Conservation (phyloP, 2,329 filamentous ascomycete species). For the Xylaria polymorpha region DNA sequence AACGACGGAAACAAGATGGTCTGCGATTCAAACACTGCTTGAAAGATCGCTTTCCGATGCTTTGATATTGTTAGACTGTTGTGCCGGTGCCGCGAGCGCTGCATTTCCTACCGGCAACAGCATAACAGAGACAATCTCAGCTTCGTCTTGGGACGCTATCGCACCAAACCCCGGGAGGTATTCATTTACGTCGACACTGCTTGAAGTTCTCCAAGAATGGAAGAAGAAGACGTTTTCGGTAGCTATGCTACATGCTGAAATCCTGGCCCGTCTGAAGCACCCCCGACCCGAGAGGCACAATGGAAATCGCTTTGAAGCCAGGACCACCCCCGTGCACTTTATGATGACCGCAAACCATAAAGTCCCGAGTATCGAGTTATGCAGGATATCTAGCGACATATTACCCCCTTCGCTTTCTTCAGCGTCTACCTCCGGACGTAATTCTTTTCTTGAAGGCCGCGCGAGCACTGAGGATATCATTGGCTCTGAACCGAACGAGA, state of each 20-base stretch:
- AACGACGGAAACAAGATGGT: constrained; percentile 58
- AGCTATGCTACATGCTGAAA: constrained; percentile 70
- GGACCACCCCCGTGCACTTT: constrained; percentile 70
- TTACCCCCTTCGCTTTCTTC: constrained; percentile 54
- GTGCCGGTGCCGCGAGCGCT: constrained; percentile 69
- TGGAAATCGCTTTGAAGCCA: constrained; percentile 67
- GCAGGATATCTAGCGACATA: constrained; percentile 52
- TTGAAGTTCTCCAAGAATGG: constrained; percentile 70
- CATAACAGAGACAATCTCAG: constrained; percentile 71
- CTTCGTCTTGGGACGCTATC: constrained; percentile 71
- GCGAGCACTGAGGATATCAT: constrained; percentile 46
- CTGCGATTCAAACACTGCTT: constrained; percentile 68
- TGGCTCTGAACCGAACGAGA: constrained; percentile 62
- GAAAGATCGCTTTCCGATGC: constrained; percentile 69
- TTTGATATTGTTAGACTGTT: constrained; percentile 69
- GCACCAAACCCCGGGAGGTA: constrained; percentile 69
- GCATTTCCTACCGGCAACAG: constrained; percentile 68
- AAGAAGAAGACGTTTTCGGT: constrained; percentile 65
- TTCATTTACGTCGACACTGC: constrained; percentile 69
- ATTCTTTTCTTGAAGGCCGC: constrained; percentile 46
- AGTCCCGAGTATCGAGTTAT: constrained; percentile 68
- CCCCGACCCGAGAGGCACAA: constrained; percentile 68
- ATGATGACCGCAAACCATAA: constrained; percentile 72
- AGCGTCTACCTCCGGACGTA: constrained; percentile 42
- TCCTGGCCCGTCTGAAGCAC: constrained; percentile 69